A percentile compares a stretch with the other conserved stretches of the same genome.
Conservation (phyloP, 2,329 filamentous ascomycete species). For the Hypomyces perniciosus region DNA sequence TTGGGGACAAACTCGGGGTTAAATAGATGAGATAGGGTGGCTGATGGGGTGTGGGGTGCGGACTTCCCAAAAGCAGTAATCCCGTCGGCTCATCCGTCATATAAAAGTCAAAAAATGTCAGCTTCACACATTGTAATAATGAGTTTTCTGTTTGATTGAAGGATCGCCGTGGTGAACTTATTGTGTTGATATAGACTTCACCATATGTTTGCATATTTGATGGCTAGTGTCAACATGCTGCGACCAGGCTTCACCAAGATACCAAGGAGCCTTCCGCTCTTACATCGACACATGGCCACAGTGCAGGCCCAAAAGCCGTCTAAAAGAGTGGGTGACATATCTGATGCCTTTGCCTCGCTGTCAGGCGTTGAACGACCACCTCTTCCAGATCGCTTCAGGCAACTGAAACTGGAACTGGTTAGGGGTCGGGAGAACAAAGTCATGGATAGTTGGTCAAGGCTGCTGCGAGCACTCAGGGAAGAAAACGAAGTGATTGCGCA, state of each 20-base stretch:
- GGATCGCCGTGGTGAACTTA: too few relatives aligned
- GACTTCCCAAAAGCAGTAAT: conserved; percentile 13
- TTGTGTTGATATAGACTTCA: too few relatives aligned
- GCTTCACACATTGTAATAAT: background rate
- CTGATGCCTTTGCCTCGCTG: conserved; percentile 55
- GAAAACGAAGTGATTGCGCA: conserved; percentile 44
- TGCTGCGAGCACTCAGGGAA: conserved; percentile 37
- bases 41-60: conserved; percentile 10
- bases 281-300: conserved; percentile 7
- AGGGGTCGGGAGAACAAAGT: conserved; percentile 43
- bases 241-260: conserved; percentile 10
- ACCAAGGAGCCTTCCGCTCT: conserved; percentile 4
- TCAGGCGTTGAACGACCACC: conserved; percentile 40
- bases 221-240: conserved; percentile 10
- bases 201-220: background rate
- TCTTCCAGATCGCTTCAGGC: conserved; percentile 50
- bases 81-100: conserved; percentile 2
- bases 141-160: too few relatives aligned
- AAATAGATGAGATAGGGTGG: conserved; percentile 3
- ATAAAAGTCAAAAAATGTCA: conserved; percentile 2
- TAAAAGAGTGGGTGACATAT: conserved; percentile 57
- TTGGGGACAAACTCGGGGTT: background rate
- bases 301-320: conserved; percentile 11
- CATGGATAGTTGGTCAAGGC: conserved; percentile 40
- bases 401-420: conserved; percentile 49